These are phyloP conservation scores for Rossbeevera mucosa DNA, from an alignment of 768 basidiomycete genomes.

Conservation along the genomic window DNA sequence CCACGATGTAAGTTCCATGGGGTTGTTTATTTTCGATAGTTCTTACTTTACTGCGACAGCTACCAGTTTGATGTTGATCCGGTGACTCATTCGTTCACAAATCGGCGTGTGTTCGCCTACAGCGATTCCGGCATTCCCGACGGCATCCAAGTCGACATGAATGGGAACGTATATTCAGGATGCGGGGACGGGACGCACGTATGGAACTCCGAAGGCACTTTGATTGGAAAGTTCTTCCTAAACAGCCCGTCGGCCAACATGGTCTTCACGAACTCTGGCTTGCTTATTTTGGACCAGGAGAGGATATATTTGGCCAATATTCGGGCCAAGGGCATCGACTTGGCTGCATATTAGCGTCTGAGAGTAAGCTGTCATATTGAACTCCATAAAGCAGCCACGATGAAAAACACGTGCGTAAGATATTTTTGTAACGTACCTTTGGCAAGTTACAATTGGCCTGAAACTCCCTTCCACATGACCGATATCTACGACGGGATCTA, in stretches of 20 bases:
- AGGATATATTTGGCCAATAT: constrained; percentile 37
- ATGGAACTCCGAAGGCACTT: constrained; percentile 49
- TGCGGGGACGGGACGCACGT: constrained; percentile 70
- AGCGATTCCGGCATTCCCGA: constrained; percentile 64
- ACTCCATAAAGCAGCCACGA: not conserved
- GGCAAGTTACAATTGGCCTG: not conserved
- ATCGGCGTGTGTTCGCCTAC: constrained; percentile 66
- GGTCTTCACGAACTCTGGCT: constrained; percentile 37
- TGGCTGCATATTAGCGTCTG: constrained; percentile 7
- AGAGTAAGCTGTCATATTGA: not conserved
- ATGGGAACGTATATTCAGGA: constrained; percentile 64
- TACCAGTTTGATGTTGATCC: constrained; percentile 68
- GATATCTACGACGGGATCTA: not conserved
- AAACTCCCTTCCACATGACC: not conserved
- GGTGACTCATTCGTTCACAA: constrained; percentile 46
- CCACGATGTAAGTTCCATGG: constrained; percentile 54
- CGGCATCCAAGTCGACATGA: constrained; percentile 59
- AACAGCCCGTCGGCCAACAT: constrained; percentile 33
- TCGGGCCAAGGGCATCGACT: constrained; percentile 26
- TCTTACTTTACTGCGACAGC: constrained; percentile 30
- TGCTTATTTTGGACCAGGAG: constrained; percentile 40
- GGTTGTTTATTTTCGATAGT: not conserved
- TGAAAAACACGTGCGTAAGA: not conserved
- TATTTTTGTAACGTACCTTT: not conserved
- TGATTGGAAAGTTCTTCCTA: constrained; percentile 36